phyloP scores from a whole-genome alignment of 495 filamentous ascomycete genomes.

The Penicillium odoratum region DNA sequence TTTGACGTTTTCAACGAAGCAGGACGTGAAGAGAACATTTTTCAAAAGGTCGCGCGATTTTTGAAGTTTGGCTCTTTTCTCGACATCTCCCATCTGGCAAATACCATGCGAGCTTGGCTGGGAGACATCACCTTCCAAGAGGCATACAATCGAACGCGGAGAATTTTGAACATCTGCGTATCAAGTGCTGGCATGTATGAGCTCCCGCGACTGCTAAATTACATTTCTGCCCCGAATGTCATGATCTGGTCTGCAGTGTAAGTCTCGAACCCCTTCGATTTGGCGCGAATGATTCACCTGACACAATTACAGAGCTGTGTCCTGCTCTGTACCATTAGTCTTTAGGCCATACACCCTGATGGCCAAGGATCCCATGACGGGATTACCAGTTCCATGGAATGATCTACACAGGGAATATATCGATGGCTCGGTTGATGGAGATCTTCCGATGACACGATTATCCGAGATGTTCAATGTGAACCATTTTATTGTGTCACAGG shows the following conservation, averaged over 20 bases:
- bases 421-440: slow-evolving; percentile 91
- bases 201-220: slow-evolving; percentile 83
- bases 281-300: background rate
- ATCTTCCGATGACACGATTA: slow-evolving; percentile 87
- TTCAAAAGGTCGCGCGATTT: slow-evolving; percentile 71
- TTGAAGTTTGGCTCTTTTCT: slow-evolving; percentile 80
- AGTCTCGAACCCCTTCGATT: slow-evolving; percentile 29
- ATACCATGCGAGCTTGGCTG: slow-evolving; percentile 75
- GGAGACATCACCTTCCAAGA: slow-evolving; percentile 94
- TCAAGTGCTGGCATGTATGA: slow-evolving; percentile 86
- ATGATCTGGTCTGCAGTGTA: slow-evolving; percentile 95
- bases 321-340: slow-evolving; percentile 88
- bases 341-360: slow-evolving; percentile 75
- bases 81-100: slow-evolving; percentile 75
- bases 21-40: slow-evolving; percentile 64
- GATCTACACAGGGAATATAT: slow-evolving; percentile 81
- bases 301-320: slow-evolving; percentile 62
- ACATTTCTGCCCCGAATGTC: slow-evolving; percentile 89
- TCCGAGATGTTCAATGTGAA: slow-evolving; percentile 98
- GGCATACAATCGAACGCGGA: slow-evolving; percentile 85
- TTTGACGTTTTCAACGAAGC: slow-evolving; percentile 80
- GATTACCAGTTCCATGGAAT: slow-evolving; percentile 78
- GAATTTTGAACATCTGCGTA: slow-evolving; percentile 91
- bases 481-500: slow-evolving; percentile 95
- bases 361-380: slow-evolving; percentile 83